Percentiles rank a stretch among this genome's conserved stretches.
Conservation (phyloP, 306 rosid genomes). For the Alnus rubra region DNA sequence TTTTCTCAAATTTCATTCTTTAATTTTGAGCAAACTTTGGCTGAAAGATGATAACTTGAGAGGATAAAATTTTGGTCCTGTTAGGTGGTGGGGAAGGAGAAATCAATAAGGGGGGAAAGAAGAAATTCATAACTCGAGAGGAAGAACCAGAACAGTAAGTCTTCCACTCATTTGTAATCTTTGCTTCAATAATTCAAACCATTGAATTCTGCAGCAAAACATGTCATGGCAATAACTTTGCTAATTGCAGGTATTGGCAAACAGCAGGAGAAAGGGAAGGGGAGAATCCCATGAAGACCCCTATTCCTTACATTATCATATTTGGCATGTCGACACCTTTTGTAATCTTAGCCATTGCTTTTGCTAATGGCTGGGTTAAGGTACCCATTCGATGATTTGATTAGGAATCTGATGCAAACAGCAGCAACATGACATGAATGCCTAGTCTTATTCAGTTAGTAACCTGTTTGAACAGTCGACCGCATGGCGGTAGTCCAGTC, state of each 20-base stretch:
- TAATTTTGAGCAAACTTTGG: constrained; percentile 12
- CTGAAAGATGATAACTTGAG: constrained; percentile 13
- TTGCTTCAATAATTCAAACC: background rate
- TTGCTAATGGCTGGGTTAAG: constrained; percentile 97
- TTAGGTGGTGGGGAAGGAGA: constrained; percentile 82
- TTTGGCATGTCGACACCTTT: constrained; percentile 99
- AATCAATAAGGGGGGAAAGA: constrained; percentile 63
- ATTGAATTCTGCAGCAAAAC: background rate
- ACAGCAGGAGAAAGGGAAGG: constrained; percentile 97
- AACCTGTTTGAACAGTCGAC: background rate
- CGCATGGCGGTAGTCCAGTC: too few relatives aligned
- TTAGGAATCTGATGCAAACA: background rate
- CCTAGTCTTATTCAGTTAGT: constrained; percentile 11
- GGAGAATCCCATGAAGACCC: constrained; percentile 96
- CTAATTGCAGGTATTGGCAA: constrained; percentile 79
- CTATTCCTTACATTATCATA: constrained; percentile 89
- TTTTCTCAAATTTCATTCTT: background rate
- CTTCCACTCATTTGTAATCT: background rate
- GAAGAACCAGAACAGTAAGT: constrained; percentile 90
- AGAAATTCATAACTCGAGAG: constrained; percentile 84
- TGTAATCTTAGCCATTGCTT: constrained; percentile 95
- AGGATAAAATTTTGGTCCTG: constrained; percentile 14
- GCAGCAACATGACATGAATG: constrained; percentile 28
- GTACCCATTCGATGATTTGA: constrained; percentile 69
- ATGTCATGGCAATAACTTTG: background rate